phyloP scores from a whole-genome alignment of 805 yeast species.

The Diddensiella transvaalensis region DNA sequence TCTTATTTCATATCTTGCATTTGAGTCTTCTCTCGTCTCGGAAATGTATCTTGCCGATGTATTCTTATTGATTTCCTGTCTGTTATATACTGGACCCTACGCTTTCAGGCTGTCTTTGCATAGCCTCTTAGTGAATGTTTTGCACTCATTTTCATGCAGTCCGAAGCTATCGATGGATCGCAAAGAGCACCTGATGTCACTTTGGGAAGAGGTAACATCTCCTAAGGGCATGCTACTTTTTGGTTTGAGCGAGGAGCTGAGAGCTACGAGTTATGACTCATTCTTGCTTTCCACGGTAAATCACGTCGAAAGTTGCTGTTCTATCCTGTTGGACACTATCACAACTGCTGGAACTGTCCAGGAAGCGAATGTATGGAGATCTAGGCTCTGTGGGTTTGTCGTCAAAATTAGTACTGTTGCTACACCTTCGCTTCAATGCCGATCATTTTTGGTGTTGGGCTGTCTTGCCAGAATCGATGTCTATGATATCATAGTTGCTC shows the following conservation, averaged over 20 bases:
- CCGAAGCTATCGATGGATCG: conserved; percentile 45
- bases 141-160: conserved; percentile 64
- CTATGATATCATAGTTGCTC: conserved; percentile 49
- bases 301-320: conserved; percentile 24
- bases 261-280: conserved; percentile 18
- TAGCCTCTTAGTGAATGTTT: conserved; percentile 58
- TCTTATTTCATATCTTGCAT: conserved; percentile 60
- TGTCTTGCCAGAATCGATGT: conserved; percentile 61
- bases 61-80: conserved; percentile 60
- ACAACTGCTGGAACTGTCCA: conserved; percentile 21
- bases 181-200: conserved; percentile 42
- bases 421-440: conserved; percentile 41
- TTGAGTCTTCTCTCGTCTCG: conserved; percentile 47
- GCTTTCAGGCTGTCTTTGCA: conserved; percentile 60
- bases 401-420: conserved; percentile 37
- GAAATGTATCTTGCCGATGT: conserved; percentile 56
- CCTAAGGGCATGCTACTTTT: conserved; percentile 25
- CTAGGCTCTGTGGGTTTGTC: conserved; percentile 25
- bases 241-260: conserved; percentile 25
- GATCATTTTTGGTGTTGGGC: conserved; percentile 61
- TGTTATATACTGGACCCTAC: conserved; percentile 47
- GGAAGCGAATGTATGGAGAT: conserved; percentile 26
- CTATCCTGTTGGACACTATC: conserved; percentile 22
- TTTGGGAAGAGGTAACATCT: conserved; percentile 30
- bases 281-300: conserved; percentile 20